These are phyloP conservation scores for Pseudonectria foliicola DNA, from an alignment of 2,329 filamentous ascomycete genomes.

Conservation along the genomic window DNA sequence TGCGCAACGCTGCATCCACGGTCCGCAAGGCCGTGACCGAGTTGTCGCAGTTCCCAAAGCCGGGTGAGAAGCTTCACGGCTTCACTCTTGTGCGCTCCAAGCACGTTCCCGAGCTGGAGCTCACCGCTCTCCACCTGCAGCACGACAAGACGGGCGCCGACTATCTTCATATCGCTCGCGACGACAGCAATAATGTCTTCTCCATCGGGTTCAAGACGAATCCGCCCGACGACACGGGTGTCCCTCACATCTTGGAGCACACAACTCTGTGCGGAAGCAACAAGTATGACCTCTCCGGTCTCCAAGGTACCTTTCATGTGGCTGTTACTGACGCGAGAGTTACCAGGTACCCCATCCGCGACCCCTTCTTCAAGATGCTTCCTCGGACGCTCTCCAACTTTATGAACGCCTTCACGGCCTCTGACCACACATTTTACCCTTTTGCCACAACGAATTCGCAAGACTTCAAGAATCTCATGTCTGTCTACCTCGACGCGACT, in stretches of 20 bases:
- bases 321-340: constrained; percentile 20
- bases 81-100: constrained; percentile 87
- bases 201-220: constrained; percentile 99
- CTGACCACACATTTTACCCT: constrained; percentile 94
- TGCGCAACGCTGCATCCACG: constrained; percentile 45
- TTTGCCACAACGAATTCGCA: constrained; percentile 95
- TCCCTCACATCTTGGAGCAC: constrained; percentile 96
- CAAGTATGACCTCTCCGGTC: constrained; percentile 50
- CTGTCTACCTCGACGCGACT: constrained; percentile 93
- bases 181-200: constrained; percentile 99
- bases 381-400: constrained; percentile 97
- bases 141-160: constrained; percentile 96
- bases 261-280: constrained; percentile 93
- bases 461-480: constrained; percentile 93
- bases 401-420: constrained; percentile 98
- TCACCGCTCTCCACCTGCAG: constrained; percentile 82
- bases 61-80: constrained; percentile 82
- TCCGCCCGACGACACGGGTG: constrained; percentile 88
- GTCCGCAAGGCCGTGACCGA: constrained; percentile 64
- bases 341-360: constrained; percentile 85
- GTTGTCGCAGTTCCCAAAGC: constrained; percentile 65
- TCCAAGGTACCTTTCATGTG: background rate
- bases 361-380: constrained; percentile 99
- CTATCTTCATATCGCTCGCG: constrained; percentile 88
- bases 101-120: constrained; percentile 86